Evolutionary conservation across 805 yeast species (phyloP), one percentile per base, ranked within the genome.

Genomic region (Diddensiella santjacobensis): DNA sequence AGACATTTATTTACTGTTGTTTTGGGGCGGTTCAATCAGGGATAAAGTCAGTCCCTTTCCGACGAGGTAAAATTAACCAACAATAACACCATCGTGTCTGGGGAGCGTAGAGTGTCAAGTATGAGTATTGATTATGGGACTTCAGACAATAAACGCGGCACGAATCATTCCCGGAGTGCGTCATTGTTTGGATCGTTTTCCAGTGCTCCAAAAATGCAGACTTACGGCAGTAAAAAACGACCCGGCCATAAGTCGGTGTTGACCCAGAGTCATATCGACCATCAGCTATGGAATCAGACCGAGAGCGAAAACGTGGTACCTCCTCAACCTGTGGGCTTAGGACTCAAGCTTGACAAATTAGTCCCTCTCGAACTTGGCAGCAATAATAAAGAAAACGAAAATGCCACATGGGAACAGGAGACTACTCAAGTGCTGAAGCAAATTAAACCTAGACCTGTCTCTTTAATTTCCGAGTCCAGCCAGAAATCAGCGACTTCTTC

Each of bases 271-370:
- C 51, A 49, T 19, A 24, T 43, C n/a, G 57, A 50, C 35, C 50
- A 50, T 6, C 49, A 51, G 44, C 55, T 51, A n/a, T 54, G 57
- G 57, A 45, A 40, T 37, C 48, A 49, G 42, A 36, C 42, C 2
- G 50, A 46, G n/a, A n/a, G 18, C 22, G 19, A 37, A 13, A 30
- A 36, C 10, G 24, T 20, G 26, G 29, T 22, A 5, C 15, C 42
- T 18, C 40, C 45, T 8, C 42, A 42, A 1, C 29, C 47, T n/a
- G 37, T 49, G 5, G 53, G 55, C n/a, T 44, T 49, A 2, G 55
- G 53, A 6, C 47, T 49, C 3, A 23, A 37, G 6, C 29, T 47
- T 3, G 50, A 42, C 2, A 17, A 42, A 3, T 20, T 47, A 10
- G 47, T 33, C 2, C 37, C 22, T 2, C 40, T 48, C 15, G 52